These are phyloP conservation scores for Aegilops longissima DNA, from an alignment of 176 grass and related monocot species.

Conservation along the genomic window DNA sequence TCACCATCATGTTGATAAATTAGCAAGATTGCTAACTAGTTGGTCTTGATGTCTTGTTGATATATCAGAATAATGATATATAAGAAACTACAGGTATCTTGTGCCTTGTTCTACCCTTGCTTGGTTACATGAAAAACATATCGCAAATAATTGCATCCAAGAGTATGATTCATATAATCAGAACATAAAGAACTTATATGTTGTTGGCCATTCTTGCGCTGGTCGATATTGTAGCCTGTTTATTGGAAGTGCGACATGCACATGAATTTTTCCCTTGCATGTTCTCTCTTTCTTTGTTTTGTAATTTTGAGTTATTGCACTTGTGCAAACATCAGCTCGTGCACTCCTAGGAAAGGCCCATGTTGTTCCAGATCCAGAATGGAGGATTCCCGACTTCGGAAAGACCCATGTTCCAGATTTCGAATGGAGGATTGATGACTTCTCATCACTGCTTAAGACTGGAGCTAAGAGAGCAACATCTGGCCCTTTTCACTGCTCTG, in stretches of 20 bases:
- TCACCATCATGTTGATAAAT: conserved; percentile 1
- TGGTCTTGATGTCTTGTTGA: not conserved
- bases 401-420: conserved; percentile 24
- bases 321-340: conserved; percentile 2
- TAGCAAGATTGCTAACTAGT: not conserved
- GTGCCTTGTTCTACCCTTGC: not conserved
- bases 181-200: not conserved
- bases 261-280: not conserved
- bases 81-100: not conserved
- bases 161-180: not conserved
- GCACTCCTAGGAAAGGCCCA: not conserved
- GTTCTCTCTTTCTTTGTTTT: not conserved
- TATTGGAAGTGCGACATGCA: not conserved
- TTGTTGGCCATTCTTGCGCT: not conserved
- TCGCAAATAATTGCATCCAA: not conserved
- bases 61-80: not conserved
- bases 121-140: not conserved
- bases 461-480: not conserved
- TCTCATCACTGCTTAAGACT: conserved; percentile 31
- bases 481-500: not conserved
- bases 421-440: conserved; percentile 29
- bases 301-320: not conserved
- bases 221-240: not conserved
- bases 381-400: too few relatives aligned
- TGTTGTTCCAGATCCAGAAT: too few relatives aligned